Base-by-base conservation (phyloP, 768 basidiomycete genomes). In the Trametes cinnabarina region DNA sequence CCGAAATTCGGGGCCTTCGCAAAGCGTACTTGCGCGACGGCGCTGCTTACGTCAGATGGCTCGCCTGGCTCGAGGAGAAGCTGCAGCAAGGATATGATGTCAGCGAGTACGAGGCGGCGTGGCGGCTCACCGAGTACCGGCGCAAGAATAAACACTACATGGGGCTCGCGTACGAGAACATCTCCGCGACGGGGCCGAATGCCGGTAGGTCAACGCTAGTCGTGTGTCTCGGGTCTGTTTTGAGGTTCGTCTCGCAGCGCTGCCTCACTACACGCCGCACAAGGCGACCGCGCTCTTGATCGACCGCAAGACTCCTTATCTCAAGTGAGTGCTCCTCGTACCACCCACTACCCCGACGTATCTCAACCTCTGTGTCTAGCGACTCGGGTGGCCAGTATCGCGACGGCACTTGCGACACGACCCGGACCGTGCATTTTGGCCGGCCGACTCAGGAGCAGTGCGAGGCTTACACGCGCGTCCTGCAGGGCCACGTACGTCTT, bases 101-200 rank as follows among this genome's bases (percentile, higher is more conserved):
- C 63, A 90, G 89, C 6, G 96, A 98, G 73, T 97, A 89, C 76
- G 92, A 95, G 68, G 94, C 95, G 12, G 91, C 85, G 1, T 91
- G 87, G 70, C 83, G 90, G 51, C 75, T 97, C 55, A 88, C 86
- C 0, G 86, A 90, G 72, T 91, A 83, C 70, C 79, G 93, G 59
- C 76, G 82, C 66, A 79, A 84, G 66, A 78, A 82, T 63, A 86
- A 86, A 72, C 75, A 88, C 62, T 92, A 87, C 68, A 85, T 85
- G 83, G 91, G 92, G 5, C 83, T 91, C 17, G 92, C 92, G 6
- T 94, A 94, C 63, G 89, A 91, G 72, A 91, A 86, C 54, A 96
- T 98, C 60, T 91, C 88, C 22, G 96, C 91, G 2, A 86, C 83
- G 37, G 96, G 95, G 3, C 79, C 90, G 2, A 96, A 99, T 69